Conservation (phyloP, 1,284 basidiomycete genomes). For the Athelia sp. region DNA sequence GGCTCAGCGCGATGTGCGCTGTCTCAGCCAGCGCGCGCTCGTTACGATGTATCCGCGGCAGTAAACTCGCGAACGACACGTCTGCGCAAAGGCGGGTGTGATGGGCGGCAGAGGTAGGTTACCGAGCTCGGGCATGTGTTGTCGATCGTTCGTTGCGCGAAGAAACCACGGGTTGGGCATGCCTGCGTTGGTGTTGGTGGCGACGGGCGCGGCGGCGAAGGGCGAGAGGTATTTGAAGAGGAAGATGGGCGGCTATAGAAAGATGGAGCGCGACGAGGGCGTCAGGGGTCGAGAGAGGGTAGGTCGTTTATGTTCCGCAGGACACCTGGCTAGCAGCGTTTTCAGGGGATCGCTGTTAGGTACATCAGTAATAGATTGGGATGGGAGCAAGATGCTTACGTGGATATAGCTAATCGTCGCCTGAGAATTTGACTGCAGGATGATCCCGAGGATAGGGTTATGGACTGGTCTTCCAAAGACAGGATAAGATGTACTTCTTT, state of each 20-base stretch:
- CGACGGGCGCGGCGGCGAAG: conserved; percentile 31
- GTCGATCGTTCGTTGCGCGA: conserved; percentile 90
- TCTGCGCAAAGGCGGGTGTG: conserved; percentile 60
- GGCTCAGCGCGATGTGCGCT: conserved; percentile 83
- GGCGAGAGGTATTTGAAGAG: conserved; percentile 87
- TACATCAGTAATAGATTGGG: conserved; percentile 6
- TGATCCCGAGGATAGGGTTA: no score
- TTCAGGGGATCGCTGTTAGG: conserved; percentile 63
- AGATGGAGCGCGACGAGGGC: conserved; percentile 70
- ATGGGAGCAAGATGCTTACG: no score
- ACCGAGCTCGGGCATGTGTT: conserved; percentile 88
- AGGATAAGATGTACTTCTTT: no score
- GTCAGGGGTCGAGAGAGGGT: conserved; percentile 77
- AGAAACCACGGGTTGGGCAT: conserved; percentile 77
- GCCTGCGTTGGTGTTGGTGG: conserved; percentile 44
- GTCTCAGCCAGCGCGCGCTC: conserved; percentile 79
- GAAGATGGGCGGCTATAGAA: conserved; percentile 85
- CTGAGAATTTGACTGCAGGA: no score
- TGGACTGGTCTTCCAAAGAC: no score
- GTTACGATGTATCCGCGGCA: conserved; percentile 83
- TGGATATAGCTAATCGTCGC: no score
- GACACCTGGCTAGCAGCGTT: no score
- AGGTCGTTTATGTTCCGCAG: conserved; percentile 82
- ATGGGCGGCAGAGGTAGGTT: conserved; percentile 75
- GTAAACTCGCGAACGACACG: no score